Evolutionary conservation across 768 basidiomycete species (phyloP), one percentile per base, ranked within the genome.

Genomic region (Rickenella mellea): DNA sequence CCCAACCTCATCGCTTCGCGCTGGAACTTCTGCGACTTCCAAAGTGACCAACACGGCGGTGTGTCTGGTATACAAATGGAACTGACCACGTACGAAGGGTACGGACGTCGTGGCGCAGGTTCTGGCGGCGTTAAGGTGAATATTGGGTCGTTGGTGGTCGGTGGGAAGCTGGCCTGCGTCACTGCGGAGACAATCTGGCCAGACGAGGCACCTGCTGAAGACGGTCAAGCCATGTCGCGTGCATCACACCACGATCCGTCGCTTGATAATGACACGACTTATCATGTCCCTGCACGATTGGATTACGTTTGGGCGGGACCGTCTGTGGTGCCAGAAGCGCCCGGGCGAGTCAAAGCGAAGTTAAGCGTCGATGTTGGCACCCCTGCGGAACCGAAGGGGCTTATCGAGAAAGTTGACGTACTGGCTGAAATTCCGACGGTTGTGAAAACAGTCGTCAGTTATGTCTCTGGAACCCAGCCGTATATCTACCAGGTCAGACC

Each of bases 1-100:
- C 92, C 94, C 38, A 87, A 99, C 63, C 74, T 90, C 43, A 78
- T 96, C 52, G 96, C 96, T 11, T 69, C 87, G 15, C 65, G 83
- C 7, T 99, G 96, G 96, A 97, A 98, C 67, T 99, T 98, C 65
- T 82, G 70, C 22, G 73, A 85, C 66, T 99, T 99, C 71, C 83
- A 90, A 60, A 84, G 85, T 55, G 61, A 68, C 14, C 67, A 76
- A 20, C 72, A 78, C 38, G 80, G 76, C 14, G 83, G 83, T 6
- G 82, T 89, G 6, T 80, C 89, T 41, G 89, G 90, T 8, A 68
- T 96, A 27, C 84, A 88, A 67, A 97, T 97, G 94, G 96, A 98
- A 59, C 90, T 96, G 51, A 89, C 78, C 49, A 97, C 94, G 2
- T 76, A 73, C 2, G 73, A 83, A 37, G 66, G 71, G 14, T 77